Evolutionary conservation across 2,329 filamentous ascomycete species (phyloP).

Genomic region (Aspergillus piperis): DNA sequence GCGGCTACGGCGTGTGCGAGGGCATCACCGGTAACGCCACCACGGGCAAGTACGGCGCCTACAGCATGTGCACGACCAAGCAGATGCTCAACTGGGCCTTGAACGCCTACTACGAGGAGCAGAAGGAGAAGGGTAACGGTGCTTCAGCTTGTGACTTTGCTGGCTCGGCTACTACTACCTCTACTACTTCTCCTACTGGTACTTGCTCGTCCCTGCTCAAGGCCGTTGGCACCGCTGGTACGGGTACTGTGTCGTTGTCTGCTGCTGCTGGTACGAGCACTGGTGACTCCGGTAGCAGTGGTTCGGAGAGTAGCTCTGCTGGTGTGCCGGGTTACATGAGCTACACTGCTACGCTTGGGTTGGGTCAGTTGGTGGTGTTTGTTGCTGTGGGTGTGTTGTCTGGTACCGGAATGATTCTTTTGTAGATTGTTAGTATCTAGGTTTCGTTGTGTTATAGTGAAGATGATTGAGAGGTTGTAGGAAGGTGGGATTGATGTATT

Average conservation of each 20-base stretch:
- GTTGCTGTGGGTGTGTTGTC: conserved; percentile 40
- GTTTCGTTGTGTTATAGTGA: not conserved
- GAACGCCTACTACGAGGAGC: conserved; percentile 46
- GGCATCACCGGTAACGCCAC: conserved; percentile 45
- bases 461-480: not conserved
- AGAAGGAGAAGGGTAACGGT: conserved; percentile 35
- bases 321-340: conserved; percentile 22
- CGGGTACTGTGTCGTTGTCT: conserved; percentile 38
- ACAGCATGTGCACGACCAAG: conserved; percentile 44
- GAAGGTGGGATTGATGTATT: not conserved
- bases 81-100: conserved; percentile 47
- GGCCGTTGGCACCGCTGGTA: conserved; percentile 41
- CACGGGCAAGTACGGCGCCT: conserved; percentile 46
- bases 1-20: conserved; percentile 42
- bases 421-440: conserved; percentile 31
- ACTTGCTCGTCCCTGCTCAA: conserved; percentile 39
- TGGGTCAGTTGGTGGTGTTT: conserved; percentile 42
- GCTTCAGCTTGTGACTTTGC: conserved; percentile 45
- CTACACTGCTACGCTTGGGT: conserved; percentile 33
- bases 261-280: conserved; percentile 28
- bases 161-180: conserved; percentile 41
- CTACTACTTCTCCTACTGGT: conserved; percentile 33
- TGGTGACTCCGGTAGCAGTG: conserved; percentile 17
- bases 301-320: conserved; percentile 30
- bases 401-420: conserved; percentile 46